Percentiles rank a stretch among this genome's conserved stretches.
Conservation (phyloP, 345 rosid genomes). For the Arabidopsis arenosa region DNA sequence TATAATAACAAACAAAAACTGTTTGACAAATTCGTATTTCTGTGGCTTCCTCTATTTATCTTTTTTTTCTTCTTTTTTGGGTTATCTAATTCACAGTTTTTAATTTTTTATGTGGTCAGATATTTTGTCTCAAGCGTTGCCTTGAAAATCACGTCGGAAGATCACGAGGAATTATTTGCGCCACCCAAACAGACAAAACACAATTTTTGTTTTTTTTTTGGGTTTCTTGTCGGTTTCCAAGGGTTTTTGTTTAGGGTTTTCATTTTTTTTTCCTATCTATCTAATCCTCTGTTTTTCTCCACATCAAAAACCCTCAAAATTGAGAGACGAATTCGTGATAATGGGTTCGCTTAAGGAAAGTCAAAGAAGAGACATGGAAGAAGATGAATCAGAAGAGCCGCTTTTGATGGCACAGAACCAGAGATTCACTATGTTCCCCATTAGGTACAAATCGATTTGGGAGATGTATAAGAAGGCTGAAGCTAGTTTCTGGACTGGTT, state of each 20-base stretch:
- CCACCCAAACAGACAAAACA: constrained; percentile 16
- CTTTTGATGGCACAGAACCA: constrained; percentile 67
- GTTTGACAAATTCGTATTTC: neutral
- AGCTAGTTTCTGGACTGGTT: constrained; percentile 96
- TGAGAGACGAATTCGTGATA: constrained; percentile 1
- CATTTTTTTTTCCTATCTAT: neutral
- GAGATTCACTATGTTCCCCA: constrained; percentile 95
- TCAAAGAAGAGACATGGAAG: constrained; percentile 28
- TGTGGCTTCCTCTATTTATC: neutral
- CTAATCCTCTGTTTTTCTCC: constrained; percentile 46
- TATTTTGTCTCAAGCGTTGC: neutral
- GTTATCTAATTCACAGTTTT: too few species aligned
- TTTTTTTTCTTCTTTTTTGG: too few species aligned
- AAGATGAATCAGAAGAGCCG: constrained; percentile 55
- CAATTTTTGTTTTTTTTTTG: neutral
- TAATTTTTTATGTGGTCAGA: too few species aligned
- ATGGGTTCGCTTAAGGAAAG: constrained; percentile 40
- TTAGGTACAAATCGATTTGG: constrained; percentile 72
- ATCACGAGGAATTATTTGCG: constrained; percentile 31
- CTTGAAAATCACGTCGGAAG: constrained; percentile 19
- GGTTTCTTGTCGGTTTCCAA: constrained; percentile 25
- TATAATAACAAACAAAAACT: too few species aligned
- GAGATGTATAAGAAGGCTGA: constrained; percentile 98
- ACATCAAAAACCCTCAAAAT: constrained; percentile 2
- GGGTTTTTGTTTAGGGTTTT: constrained; percentile 40